Conservation (phyloP, 257 asterid species). For the Gentiana dahurica region DNA sequence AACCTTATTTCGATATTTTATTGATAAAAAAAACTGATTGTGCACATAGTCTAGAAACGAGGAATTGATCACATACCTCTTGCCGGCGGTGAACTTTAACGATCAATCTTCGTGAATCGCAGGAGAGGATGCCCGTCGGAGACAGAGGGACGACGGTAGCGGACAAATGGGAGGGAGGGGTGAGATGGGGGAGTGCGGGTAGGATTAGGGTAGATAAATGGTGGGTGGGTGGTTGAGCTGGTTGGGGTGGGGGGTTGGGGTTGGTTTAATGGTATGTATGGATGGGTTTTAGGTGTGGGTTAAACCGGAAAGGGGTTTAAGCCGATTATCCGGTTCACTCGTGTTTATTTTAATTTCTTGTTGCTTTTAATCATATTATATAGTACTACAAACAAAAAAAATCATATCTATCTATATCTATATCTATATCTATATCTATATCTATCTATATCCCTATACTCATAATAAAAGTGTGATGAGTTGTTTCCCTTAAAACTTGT, state of each 20-base stretch:
- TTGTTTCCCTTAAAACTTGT: too few species aligned
- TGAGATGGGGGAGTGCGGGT: neutral
- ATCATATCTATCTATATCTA: too few species aligned
- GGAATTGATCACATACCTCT: too few species aligned
- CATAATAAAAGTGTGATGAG: too few species aligned
- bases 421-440: too few species aligned
- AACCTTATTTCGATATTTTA: too few species aligned
- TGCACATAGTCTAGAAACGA: too few species aligned
- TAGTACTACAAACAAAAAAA: too few species aligned
- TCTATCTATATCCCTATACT: too few species aligned
- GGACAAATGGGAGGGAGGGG: neutral
- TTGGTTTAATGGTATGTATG: neutral
- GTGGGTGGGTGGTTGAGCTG: neutral
- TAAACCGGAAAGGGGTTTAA: slow-evolving; percentile 5
- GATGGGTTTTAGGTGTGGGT: slow-evolving; percentile 4
- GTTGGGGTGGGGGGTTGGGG: slow-evolving; percentile 2
- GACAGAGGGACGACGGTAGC: too few species aligned
- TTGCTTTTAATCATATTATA: neutral
- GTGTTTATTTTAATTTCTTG: neutral
- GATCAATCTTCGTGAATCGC: slow-evolving; percentile 1
- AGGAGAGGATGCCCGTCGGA: neutral
- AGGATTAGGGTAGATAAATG: neutral
- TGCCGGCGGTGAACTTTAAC: neutral
- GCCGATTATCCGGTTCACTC: slow-evolving; percentile 3
- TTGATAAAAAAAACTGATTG: too few species aligned